Base-by-base conservation (phyloP, 1,139 yeast genomes). In the Saccharomyces hybrid region DNA sequence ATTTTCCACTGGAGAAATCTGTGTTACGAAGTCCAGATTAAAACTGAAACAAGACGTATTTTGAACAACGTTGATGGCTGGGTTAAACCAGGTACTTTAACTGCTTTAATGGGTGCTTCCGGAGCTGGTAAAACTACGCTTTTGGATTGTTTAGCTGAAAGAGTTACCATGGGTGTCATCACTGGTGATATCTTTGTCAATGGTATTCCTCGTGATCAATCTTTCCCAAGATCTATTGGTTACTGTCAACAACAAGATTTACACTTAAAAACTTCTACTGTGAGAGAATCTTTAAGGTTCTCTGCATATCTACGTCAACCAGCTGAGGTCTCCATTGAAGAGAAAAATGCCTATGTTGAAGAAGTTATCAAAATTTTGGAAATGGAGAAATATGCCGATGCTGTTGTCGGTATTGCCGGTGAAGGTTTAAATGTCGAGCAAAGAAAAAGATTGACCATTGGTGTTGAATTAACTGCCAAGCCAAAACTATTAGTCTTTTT, bases 101-200 rank as follows among this genome's bases (percentile, higher is more conserved):
- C 83, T 51, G 84, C 84, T 2, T 68, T 83, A 52, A 82, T 83
- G 87, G 88, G 88, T 58, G 87, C 81, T 63, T 82, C 87, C 24
- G 88, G 88, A 64, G 86, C 87, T 48, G 88, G 88, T 67, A 83
- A 83, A 65, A 82, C 88, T 1, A 83, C 88, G 0, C 68, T 83
- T 54, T 73, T 83, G 63, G 81, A 82, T 61, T 77, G 79, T 52
- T 71, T 83, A 58, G 82, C 88, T 50, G 78, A 80, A 19, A 67
- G 78, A 68, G 77, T 77, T 53, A 78, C 78, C 58, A 75, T 76
- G 54, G 85, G 84, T 57, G 75, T 76, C 48, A 74, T 81, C 28
- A 78, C 83, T 51, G 85, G 85, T 63, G 83, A 79, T 59, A 78
- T 80, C 78, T 66, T 79, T 49, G 82, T 81, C 26, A 78, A 80